Base-by-base conservation (phyloP, 306 rosid genomes). In the Begonia masoniana region DNA sequence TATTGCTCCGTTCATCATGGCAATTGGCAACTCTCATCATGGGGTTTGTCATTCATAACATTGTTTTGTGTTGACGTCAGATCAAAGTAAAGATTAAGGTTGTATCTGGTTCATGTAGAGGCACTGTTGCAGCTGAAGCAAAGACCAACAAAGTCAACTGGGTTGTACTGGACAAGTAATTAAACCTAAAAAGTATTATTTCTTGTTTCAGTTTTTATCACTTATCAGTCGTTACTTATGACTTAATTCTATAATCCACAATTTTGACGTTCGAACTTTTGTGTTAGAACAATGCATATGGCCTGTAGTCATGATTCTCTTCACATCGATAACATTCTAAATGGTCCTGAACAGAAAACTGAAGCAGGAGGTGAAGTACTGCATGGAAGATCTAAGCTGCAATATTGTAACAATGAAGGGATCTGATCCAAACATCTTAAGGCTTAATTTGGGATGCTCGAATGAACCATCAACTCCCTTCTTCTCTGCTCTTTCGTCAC, bases 101-200 rank as follows among this genome's bases (percentile, higher is more conserved):
- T 60, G 94, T 81, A 43, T 64, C 80, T n/a, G 76, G 88, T 58
- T 58, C 85, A 21, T 85, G 87, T 13, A 69, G 72, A 55, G 96
- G 96, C 12, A 77, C 80, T 51, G 97, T 85, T 65, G 92, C 94
- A 10, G 82, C 92, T 48, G 96, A 91, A 77, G 96, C 97, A 54
- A 85, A 75, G 76, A 62, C 80, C 71, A 77, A 74, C 43, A 88
- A 88, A 52, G 84, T 80, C 78, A 82, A 78, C 53, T 91, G 97
- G 97, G 92, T 91, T 91, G 67, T 91, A 63, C 88, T 91, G 86
- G 97, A 91, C 92, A 85, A 86, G 97, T 91, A 91, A 85, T 78
- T 80, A 68, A 74, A 59, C 83, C 52, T 61, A 62, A 70, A 31
- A 85, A 73, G 82, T 78, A 85, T 77, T 64, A 58, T 65, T 78